These are phyloP conservation scores for Tetracladium setigerum DNA, from an alignment of 495 filamentous ascomycete species.

Conservation along the genomic window DNA sequence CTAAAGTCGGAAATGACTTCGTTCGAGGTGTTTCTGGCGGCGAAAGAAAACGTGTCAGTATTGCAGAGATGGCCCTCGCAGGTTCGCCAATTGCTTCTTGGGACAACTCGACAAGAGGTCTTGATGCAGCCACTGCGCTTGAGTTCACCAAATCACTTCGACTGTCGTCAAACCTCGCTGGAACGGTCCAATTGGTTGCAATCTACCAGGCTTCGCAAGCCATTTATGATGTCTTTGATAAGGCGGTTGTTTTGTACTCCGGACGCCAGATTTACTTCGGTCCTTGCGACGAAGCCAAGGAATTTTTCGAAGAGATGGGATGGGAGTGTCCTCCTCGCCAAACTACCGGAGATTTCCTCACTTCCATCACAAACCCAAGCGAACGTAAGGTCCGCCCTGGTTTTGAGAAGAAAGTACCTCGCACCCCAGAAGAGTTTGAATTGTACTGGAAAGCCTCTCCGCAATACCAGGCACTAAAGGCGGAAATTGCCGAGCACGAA, in stretches of 20 bases:
- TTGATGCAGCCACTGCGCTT: conserved; percentile 42
- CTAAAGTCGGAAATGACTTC: conserved; percentile 77
- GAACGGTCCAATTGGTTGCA: conserved; percentile 42
- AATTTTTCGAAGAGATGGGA: conserved; percentile 55
- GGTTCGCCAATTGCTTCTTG: conserved; percentile 45
- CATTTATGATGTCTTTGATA: conserved; percentile 54
- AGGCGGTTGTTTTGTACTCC: conserved; percentile 55
- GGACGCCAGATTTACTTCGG: conserved; percentile 66
- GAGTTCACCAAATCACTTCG: conserved; percentile 41
- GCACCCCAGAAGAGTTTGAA: conserved; percentile 64
- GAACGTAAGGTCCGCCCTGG: conserved; percentile 55
- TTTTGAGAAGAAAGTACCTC: conserved; percentile 56
- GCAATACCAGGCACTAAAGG: conserved; percentile 41
- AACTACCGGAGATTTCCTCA: conserved; percentile 65
- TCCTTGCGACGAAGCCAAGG: conserved; percentile 44
- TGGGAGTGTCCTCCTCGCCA: conserved; percentile 46
- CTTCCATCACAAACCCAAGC: conserved; percentile 59
- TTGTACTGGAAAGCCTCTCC: conserved; percentile 49
- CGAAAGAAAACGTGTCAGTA: conserved; percentile 48
- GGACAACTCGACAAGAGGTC: conserved; percentile 48
- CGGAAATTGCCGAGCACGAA: conserved; percentile 65
- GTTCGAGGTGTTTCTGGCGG: conserved; percentile 65
- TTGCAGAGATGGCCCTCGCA: conserved; percentile 45
- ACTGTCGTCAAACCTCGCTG: conserved; percentile 41
- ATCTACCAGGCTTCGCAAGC: conserved; percentile 29